A percentile compares a stretch with the other conserved stretches of the same genome.
phyloP scores from a whole-genome alignment of 306 rosid genomes.

The Canavalia gladiata region DNA sequence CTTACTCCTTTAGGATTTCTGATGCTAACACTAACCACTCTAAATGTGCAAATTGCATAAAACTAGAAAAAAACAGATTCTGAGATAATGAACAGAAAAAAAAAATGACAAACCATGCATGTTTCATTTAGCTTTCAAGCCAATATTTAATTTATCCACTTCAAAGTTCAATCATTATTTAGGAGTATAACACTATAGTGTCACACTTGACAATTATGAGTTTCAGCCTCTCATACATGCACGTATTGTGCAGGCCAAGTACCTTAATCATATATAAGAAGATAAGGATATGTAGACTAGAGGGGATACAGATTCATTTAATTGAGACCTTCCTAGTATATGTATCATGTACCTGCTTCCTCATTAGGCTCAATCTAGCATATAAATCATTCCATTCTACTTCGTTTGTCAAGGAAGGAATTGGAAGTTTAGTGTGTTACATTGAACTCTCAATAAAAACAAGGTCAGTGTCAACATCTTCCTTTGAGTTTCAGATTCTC shows the following conservation, averaged over 20 bases:
- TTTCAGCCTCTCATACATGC: conserved; percentile 2
- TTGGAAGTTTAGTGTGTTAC: conserved; percentile 51
- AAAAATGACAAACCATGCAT: conserved; percentile 19
- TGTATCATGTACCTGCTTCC: conserved; percentile 47
- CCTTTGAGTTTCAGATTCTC: conserved; percentile 48
- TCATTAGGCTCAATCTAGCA: conserved; percentile 46
- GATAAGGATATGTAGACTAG: conserved; percentile 47
- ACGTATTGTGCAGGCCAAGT: conserved; percentile 22
- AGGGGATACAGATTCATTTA: conserved; percentile 49
- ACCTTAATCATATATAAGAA: conserved; percentile 17
- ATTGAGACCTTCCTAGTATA: conserved; percentile 50
- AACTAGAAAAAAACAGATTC: conserved; percentile 40
- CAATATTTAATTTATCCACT: conserved; percentile 1
- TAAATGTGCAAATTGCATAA: conserved; percentile 39
- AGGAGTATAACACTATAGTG: not conserved
- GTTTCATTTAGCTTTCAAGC: conserved; percentile 23
- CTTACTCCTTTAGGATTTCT: conserved; percentile 43
- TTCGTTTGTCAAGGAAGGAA: conserved; percentile 53
- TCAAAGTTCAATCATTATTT: not conserved
- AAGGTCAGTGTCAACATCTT: conserved; percentile 72
- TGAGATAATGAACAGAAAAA: not conserved
- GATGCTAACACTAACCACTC: conserved; percentile 1
- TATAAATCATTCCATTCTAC: conserved; percentile 38
- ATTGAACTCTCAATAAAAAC: conserved; percentile 68
- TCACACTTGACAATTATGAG: conserved; percentile 1